Percentiles rank a stretch among this genome's conserved stretches.
These are phyloP conservation scores for Tirmania nivea DNA, from an alignment of 495 filamentous ascomycete genomes.

Conservation along the genomic window DNA sequence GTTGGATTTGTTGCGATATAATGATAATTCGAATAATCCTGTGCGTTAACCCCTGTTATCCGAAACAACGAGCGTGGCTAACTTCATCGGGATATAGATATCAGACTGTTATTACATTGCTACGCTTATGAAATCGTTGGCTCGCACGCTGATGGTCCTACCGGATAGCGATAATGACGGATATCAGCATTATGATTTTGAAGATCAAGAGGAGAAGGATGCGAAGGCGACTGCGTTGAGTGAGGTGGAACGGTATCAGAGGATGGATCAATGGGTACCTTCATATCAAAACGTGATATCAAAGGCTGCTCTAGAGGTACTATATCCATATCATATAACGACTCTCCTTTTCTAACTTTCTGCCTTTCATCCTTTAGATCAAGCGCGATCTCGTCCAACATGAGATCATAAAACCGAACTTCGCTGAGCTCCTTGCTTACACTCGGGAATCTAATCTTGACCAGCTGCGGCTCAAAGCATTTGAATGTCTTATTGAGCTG, in stretches of 20 bases:
- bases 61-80: neutral
- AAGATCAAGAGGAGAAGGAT: slow-evolving; percentile 34
- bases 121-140: slow-evolving; percentile 54
- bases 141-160: slow-evolving; percentile 37
- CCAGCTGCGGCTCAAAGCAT: slow-evolving; percentile 59
- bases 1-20: slow-evolving; percentile 70
- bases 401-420: slow-evolving; percentile 36
- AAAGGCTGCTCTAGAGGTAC: slow-evolving; percentile 37
- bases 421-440: slow-evolving; percentile 58
- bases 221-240: slow-evolving; percentile 46
- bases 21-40: slow-evolving; percentile 74
- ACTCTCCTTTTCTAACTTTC: too few species aligned
- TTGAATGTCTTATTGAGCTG: slow-evolving; percentile 57
- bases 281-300: slow-evolving; percentile 87
- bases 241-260: slow-evolving; percentile 72
- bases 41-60: slow-evolving; percentile 17
- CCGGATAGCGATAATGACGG: slow-evolving; percentile 22
- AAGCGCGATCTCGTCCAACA: slow-evolving; percentile 39
- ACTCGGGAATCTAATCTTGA: slow-evolving; percentile 57
- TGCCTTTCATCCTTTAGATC: neutral
- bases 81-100: slow-evolving; percentile 24
- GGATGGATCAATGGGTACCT: slow-evolving; percentile 83
- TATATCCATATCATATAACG: too few species aligned
- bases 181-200: slow-evolving; percentile 28
- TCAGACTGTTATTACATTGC: slow-evolving; percentile 79